These are phyloP conservation scores for Knufia petricola DNA, from an alignment of 2,329 filamentous ascomycete species.

Conservation along the genomic window DNA sequence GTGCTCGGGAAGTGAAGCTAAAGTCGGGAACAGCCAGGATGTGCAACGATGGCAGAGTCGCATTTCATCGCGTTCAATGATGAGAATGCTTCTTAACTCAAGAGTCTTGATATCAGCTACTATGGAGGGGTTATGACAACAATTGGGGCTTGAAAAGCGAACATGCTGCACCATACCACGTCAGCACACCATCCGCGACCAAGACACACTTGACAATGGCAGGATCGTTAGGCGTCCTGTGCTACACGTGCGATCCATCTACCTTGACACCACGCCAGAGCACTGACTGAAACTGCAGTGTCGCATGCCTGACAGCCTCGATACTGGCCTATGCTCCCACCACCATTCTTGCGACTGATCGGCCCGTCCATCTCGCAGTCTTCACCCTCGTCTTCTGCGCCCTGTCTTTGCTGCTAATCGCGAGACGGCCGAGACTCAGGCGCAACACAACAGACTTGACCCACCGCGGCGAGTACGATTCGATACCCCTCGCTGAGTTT, in stretches of 20 bases:
- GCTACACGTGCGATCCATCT: neutral
- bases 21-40: neutral
- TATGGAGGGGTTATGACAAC: neutral
- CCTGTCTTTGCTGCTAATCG: neutral
- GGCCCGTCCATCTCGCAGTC: slow-evolving; percentile 36
- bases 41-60: too few relatives aligned
- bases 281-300: neutral
- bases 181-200: neutral
- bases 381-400: slow-evolving; percentile 35
- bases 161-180: neutral
- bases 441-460: neutral
- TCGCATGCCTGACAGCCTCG: neutral
- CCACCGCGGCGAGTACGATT: neutral
- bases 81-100: neutral
- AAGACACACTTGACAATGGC: slow-evolving; percentile 4
- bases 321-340: neutral
- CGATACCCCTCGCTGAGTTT: slow-evolving; percentile 1
- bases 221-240: neutral
- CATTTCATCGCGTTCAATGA: too few relatives aligned
- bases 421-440: neutral
- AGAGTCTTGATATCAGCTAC: neutral
- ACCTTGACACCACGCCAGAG: neutral
- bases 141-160: neutral
- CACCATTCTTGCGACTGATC: slow-evolving; percentile 28
- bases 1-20: neutral